Percentiles rank a stretch among this genome's conserved stretches.
Conservation (phyloP, 768 basidiomycete genomes). For the Russula compacta region DNA sequence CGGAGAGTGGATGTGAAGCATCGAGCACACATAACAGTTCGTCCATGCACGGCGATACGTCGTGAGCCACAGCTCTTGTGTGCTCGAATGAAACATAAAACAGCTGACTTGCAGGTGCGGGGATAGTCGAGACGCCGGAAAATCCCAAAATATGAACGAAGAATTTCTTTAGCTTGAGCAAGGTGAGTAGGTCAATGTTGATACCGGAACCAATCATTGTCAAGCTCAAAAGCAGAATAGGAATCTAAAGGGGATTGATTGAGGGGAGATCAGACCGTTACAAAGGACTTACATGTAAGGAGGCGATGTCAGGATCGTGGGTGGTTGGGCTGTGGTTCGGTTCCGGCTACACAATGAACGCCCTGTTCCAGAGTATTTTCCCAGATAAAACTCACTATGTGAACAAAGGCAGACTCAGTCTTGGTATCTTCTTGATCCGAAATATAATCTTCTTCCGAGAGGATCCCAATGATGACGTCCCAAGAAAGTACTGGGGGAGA, state of each 20-base stretch:
- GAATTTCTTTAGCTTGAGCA: conserved; percentile 51
- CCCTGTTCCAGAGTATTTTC: background rate
- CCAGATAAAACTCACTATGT: conserved; percentile 30
- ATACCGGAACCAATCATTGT: conserved; percentile 62
- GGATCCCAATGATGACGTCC: conserved; percentile 48
- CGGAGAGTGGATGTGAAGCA: conserved; percentile 39
- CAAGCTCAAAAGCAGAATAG: conserved; percentile 48
- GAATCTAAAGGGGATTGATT: conserved; percentile 33
- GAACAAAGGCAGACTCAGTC: conserved; percentile 33
- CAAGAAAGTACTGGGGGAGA: conserved; percentile 48
- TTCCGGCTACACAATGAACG: conserved; percentile 29
- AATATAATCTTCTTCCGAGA: conserved; percentile 47
- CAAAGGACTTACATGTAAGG: conserved; percentile 34
- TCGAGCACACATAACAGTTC: conserved; percentile 54
- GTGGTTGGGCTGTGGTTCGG: conserved; percentile 12
- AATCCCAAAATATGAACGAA: conserved; percentile 48
- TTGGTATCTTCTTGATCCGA: conserved; percentile 32
- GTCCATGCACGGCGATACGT: conserved; percentile 46
- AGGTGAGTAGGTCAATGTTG: conserved; percentile 38
- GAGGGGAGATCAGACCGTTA: background rate
- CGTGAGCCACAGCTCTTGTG: conserved; percentile 33
- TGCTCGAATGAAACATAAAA: conserved; percentile 49
- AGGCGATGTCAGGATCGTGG: conserved; percentile 39
- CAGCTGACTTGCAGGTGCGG: conserved; percentile 38
- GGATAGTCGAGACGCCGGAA: conserved; percentile 37